Evolutionary conservation across 768 basidiomycete species (phyloP).

Genomic region (Erythrobasidium yunnanense): DNA sequence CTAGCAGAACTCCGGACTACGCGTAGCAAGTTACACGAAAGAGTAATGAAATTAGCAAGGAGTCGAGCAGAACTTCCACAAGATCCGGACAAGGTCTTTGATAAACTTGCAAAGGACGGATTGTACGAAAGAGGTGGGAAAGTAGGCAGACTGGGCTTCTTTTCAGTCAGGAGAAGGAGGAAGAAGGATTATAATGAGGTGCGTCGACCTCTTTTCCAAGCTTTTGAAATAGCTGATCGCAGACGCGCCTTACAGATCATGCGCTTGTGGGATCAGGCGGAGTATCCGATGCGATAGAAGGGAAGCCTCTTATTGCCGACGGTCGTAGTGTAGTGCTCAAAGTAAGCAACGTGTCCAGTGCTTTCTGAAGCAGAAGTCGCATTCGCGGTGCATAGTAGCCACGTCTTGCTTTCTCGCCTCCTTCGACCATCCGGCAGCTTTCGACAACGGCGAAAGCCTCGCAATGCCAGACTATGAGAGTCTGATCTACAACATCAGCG

Average conservation of each 20-base stretch:
- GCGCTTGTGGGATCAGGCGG: constrained; percentile 66
- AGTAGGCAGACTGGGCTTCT: constrained; percentile 61
- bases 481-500: constrained; percentile 21
- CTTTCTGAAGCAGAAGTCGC: neutral
- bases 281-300: constrained; percentile 50
- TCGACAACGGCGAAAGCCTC: too few relatives aligned
- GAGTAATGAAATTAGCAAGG: constrained; percentile 58
- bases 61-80: constrained; percentile 53
- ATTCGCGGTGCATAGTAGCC: neutral
- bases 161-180: constrained; percentile 63
- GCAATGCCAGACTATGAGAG: neutral
- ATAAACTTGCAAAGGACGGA: constrained; percentile 48
- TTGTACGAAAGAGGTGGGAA: constrained; percentile 43
- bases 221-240: neutral
- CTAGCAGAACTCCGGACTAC: constrained; percentile 50
- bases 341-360: neutral
- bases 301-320: neutral
- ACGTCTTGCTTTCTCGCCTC: neutral
- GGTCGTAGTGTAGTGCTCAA: neutral
- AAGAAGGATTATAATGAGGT: constrained; percentile 88
- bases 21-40: constrained; percentile 53
- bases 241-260: constrained; percentile 39
- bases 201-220: neutral
- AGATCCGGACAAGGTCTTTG: constrained; percentile 52
- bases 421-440: too few relatives aligned